phyloP scores from a whole-genome alignment of 768 basidiomycete species.

The Collybia sp. region DNA sequence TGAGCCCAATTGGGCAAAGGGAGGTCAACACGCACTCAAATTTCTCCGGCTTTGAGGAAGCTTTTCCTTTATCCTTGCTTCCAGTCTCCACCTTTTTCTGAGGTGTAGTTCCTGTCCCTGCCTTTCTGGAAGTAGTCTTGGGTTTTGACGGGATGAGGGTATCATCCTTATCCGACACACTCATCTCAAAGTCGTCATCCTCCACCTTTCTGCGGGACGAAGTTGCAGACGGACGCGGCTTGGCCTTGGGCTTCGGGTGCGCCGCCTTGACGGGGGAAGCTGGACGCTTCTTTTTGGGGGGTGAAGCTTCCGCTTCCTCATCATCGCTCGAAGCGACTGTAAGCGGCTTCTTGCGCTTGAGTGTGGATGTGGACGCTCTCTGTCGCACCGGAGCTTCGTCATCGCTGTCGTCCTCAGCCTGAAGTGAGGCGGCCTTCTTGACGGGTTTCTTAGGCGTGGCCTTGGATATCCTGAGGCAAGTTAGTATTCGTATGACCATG shows the following conservation, averaged over 20 bases:
- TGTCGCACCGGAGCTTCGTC: slow-evolving; percentile 14
- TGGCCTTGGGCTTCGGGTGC: slow-evolving; percentile 18
- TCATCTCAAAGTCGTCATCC: slow-evolving; percentile 23
- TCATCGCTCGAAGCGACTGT: slow-evolving; percentile 33
- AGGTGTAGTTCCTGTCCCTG: slow-evolving; percentile 4
- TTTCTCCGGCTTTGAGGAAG: slow-evolving; percentile 6
- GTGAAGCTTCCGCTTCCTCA: slow-evolving; percentile 25
- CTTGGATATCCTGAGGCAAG: not conserved
- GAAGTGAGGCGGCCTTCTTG: not conserved
- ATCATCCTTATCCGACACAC: slow-evolving; percentile 11
- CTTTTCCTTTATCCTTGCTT: slow-evolving; percentile 8
- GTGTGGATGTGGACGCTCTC: slow-evolving; percentile 5
- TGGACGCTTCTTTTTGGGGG: slow-evolving; percentile 15
- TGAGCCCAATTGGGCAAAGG: not conserved
- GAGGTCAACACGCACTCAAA: slow-evolving; percentile 17
- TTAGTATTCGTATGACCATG: not conserved
- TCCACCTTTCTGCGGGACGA: slow-evolving; percentile 16
- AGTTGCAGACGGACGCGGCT: slow-evolving; percentile 4
- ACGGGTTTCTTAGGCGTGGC: not conserved
- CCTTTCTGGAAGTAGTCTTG: slow-evolving; percentile 1
- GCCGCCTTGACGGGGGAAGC: slow-evolving; percentile 1
- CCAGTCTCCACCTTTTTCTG: slow-evolving; percentile 1
- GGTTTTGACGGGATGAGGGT: slow-evolving; percentile 9
- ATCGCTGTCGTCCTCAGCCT: slow-evolving; percentile 6
- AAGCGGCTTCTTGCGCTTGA: slow-evolving; percentile 26